A percentile compares a stretch with the other conserved stretches of the same genome.
Evolutionary conservation across 208 protist genomes (phyloP).

Genomic region (Crithidia sp.): DNA sequence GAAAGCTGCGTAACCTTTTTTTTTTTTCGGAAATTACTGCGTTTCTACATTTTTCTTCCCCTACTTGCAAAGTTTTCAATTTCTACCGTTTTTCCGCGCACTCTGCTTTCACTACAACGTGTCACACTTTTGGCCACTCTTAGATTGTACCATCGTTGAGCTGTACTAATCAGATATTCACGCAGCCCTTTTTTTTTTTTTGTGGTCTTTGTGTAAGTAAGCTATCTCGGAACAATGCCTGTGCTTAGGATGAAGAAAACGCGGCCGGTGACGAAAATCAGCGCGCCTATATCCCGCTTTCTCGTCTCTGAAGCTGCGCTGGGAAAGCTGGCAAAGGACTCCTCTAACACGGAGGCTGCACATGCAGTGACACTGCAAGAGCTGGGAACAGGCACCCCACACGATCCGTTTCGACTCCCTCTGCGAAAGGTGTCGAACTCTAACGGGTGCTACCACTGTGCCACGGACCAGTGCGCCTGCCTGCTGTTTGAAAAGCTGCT

Average conservation of each 20-base stretch:
- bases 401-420: constrained; percentile 61
- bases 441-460: constrained; percentile 74
- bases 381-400: constrained; percentile 50
- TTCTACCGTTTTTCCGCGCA: not conserved
- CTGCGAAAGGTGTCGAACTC: constrained; percentile 55
- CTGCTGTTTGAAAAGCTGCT: constrained; percentile 54
- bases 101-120: no score
- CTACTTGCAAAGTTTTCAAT: no score
- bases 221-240: constrained; percentile 19
- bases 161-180: not conserved
- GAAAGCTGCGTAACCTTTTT: not conserved
- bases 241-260: constrained; percentile 28
- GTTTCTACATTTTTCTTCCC: not conserved
- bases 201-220: not conserved
- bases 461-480: constrained; percentile 52
- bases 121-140: no score
- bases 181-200: not conserved
- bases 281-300: constrained; percentile 38
- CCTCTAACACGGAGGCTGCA: constrained; percentile 19
- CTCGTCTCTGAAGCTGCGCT: constrained; percentile 40
- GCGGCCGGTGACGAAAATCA: not conserved
- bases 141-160: no score
- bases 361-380: constrained; percentile 23
- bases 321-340: constrained; percentile 26
- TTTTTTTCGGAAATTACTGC: not conserved